These are phyloP conservation scores for Alternaria sp. DNA, from an alignment of 2,329 filamentous ascomycete genomes.

Conservation along the genomic window DNA sequence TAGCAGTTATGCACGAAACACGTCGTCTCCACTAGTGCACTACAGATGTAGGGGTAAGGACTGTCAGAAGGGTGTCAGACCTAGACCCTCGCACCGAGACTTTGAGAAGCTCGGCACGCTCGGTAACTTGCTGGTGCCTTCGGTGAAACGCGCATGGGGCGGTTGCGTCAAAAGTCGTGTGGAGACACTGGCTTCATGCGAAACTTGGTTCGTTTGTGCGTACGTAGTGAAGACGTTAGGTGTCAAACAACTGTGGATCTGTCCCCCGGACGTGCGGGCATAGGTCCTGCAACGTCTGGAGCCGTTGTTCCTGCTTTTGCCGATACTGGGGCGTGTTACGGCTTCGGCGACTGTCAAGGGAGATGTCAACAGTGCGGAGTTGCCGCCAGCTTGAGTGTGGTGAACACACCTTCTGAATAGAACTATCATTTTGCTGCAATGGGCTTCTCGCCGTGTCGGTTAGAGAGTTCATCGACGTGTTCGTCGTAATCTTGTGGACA, in stretches of 20 bases:
- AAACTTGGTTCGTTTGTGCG: slow-evolving; percentile 13
- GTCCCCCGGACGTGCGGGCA: slow-evolving; percentile 7
- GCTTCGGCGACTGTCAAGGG: background rate
- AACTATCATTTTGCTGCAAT: background rate
- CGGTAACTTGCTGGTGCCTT: slow-evolving; percentile 4
- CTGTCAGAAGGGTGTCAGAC: slow-evolving; percentile 19
- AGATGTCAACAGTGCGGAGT: slow-evolving; percentile 4
- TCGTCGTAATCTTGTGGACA: background rate
- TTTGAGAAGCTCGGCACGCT: slow-evolving; percentile 6
- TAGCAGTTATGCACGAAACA: slow-evolving; percentile 14
- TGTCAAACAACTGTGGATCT: slow-evolving; percentile 11
- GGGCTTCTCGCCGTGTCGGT: background rate
- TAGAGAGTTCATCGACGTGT: background rate
- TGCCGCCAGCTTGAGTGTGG: slow-evolving; percentile 1
- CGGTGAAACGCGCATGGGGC: slow-evolving; percentile 15
- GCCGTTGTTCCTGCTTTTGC: slow-evolving; percentile 11
- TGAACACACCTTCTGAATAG: background rate
- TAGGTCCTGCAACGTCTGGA: slow-evolving; percentile 11
- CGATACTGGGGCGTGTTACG: background rate
- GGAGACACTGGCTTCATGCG: slow-evolving; percentile 8
- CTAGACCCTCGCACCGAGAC: slow-evolving; percentile 10
- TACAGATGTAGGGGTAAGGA: slow-evolving; percentile 13
- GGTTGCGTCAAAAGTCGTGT: slow-evolving; percentile 12
- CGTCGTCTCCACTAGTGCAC: slow-evolving; percentile 9
- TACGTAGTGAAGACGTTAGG: slow-evolving; percentile 15